Percentiles rank a stretch among this genome's conserved stretches.
phyloP scores from a whole-genome alignment of 805 yeast species.

The Saccharomyces cerevisiae region DNA sequence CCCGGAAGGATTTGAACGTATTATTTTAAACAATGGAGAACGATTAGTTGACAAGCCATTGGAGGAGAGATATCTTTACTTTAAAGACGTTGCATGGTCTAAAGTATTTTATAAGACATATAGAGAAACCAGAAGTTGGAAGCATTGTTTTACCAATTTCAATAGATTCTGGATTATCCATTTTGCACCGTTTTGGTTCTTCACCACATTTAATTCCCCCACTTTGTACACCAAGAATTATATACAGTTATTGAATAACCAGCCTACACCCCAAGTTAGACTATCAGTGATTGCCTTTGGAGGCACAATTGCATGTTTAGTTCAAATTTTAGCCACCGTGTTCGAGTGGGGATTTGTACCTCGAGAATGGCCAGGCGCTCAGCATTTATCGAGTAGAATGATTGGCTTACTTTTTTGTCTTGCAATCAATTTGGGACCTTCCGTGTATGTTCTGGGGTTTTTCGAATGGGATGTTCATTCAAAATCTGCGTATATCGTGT shows the following conservation, averaged over 20 bases:
- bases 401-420: conserved; percentile 37
- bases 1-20: conserved; percentile 53
- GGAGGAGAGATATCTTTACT: conserved; percentile 44
- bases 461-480: conserved; percentile 27
- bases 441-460: conserved; percentile 40
- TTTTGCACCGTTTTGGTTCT: conserved; percentile 67
- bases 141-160: conserved; percentile 63
- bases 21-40: conserved; percentile 40
- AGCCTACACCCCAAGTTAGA: conserved; percentile 50
- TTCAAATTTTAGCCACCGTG: conserved; percentile 48
- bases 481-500: conserved; percentile 33
- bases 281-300: conserved; percentile 58
- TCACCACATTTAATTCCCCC: conserved; percentile 59
- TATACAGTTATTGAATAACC: conserved; percentile 43
- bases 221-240: conserved; percentile 57
- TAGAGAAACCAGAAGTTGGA: conserved; percentile 67
- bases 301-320: conserved; percentile 52
- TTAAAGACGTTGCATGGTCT: conserved; percentile 57
- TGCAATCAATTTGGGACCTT: conserved; percentile 41
- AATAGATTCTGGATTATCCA: conserved; percentile 77
- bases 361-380: conserved; percentile 64
- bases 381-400: conserved; percentile 44
- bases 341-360: conserved; percentile 62
- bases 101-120: conserved; percentile 67
- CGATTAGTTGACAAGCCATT: conserved; percentile 47